phyloP scores from a whole-genome alignment of 2,329 filamentous ascomycete genomes.

The Arthrobotrys iridis region DNA sequence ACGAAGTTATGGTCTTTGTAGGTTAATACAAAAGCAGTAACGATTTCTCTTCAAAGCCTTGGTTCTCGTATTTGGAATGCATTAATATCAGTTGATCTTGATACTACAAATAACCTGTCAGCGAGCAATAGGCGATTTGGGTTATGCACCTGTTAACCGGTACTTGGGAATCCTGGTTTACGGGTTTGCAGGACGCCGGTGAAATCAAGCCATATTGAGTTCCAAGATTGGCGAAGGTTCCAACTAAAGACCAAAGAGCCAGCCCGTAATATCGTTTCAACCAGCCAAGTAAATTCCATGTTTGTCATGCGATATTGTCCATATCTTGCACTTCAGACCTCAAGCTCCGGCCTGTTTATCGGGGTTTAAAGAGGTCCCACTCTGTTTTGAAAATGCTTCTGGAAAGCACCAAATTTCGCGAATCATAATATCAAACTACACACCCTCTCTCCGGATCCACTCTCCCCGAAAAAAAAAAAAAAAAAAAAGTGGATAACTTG shows the following conservation, averaged over 20 bases:
- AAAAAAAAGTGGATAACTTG: no score
- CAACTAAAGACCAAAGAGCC: neutral
- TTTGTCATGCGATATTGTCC: neutral
- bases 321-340: neutral
- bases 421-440: neutral
- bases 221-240: constrained; percentile 1
- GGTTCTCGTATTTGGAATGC: neutral
- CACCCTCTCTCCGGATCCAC: constrained; percentile 21
- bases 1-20: constrained; percentile 37
- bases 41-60: neutral
- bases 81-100: neutral
- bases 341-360: constrained; percentile 1
- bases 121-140: neutral
- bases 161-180: neutral
- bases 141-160: no score
- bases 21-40: constrained; percentile 24
- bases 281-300: neutral
- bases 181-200: neutral
- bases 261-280: neutral
- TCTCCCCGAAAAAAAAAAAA: constrained; percentile 26
- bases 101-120: neutral
- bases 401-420: neutral
- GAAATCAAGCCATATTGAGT: neutral
- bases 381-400: neutral
- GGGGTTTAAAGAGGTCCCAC: neutral